Evolutionary conservation across 2,329 filamentous ascomycete species (phyloP).

Genomic region (Beauveria varroae): DNA sequence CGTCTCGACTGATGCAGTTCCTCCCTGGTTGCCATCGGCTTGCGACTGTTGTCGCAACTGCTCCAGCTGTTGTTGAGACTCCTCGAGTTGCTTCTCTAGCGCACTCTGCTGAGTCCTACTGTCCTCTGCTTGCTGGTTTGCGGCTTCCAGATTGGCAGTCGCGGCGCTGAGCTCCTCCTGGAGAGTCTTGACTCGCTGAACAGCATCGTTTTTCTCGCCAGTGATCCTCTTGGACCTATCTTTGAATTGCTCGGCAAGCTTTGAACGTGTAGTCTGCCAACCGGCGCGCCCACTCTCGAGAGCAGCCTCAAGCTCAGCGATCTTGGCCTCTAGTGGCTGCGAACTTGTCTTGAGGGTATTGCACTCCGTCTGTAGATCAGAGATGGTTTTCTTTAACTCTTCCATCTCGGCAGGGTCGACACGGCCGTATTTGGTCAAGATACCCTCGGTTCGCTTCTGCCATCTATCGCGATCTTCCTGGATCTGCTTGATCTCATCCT

Average conservation of each 20-base stretch:
- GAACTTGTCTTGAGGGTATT: constrained; percentile 46
- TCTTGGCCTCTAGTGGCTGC: constrained; percentile 43
- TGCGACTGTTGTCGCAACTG: constrained; percentile 29
- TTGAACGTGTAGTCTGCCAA: constrained; percentile 46
- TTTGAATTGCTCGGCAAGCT: constrained; percentile 56
- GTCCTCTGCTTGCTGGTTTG: constrained; percentile 30
- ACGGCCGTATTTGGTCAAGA: constrained; percentile 91
- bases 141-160: constrained; percentile 47
- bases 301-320: constrained; percentile 42
- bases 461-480: constrained; percentile 89
- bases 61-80: constrained; percentile 35
- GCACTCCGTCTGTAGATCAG: constrained; percentile 57
- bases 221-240: constrained; percentile 48
- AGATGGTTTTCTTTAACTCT: constrained; percentile 72
- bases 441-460: constrained; percentile 93
- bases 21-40: constrained; percentile 12
- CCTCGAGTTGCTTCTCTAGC: constrained; percentile 35
- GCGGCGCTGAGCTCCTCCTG: constrained; percentile 42
- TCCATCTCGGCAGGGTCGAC: constrained; percentile 92
- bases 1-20: constrained; percentile 33
- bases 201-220: constrained; percentile 44
- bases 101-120: constrained; percentile 25
- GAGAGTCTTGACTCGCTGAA: constrained; percentile 44
- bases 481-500: constrained; percentile 81
- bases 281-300: constrained; percentile 47